phyloP scores from a whole-genome alignment of 2,329 filamentous ascomycete species.

The Ophiostoma montium region DNA sequence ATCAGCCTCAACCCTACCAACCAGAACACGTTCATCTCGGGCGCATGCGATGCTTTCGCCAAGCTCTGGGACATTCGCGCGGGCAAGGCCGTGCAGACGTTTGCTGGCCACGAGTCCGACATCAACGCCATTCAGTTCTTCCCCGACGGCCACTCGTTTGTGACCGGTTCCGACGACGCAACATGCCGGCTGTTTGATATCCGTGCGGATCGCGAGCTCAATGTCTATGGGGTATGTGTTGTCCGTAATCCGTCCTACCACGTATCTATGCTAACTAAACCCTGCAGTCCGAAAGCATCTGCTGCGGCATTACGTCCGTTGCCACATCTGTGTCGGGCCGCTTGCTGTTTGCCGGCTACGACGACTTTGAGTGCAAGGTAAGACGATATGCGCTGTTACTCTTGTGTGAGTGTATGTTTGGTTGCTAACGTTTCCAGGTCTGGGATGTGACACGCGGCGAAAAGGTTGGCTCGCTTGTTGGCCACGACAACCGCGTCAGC shows the following conservation, averaged over 20 bases:
- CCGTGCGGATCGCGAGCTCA: constrained; percentile 71
- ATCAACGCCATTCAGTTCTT: constrained; percentile 99
- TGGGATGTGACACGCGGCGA: constrained; percentile 97
- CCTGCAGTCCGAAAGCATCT: constrained; percentile 78
- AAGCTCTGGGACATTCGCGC: constrained; percentile 98
- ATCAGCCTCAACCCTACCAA: constrained; percentile 98
- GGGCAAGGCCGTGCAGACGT: constrained; percentile 96
- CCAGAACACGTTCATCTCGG: constrained; percentile 98
- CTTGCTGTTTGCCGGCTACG: constrained; percentile 90
- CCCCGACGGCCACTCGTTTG: constrained; percentile 96
- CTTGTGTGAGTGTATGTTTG: not conserved
- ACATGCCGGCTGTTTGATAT: constrained; percentile 97
- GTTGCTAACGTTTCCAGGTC: constrained; percentile 42
- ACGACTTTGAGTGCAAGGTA: constrained; percentile 99
- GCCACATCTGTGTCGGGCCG: constrained; percentile 94
- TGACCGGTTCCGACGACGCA: constrained; percentile 93
- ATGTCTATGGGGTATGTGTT: constrained; percentile 50
- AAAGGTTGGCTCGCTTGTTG: constrained; percentile 90
- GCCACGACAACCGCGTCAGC: constrained; percentile 97
- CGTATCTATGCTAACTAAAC: constrained; percentile 12
- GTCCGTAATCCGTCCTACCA: too few species aligned
- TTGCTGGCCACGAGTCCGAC: constrained; percentile 94
- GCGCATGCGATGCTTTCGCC: constrained; percentile 94
- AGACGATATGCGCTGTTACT: constrained; percentile 17
- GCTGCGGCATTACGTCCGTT: constrained; percentile 96